Evolutionary conservation across 2,329 filamentous ascomycete genomes (phyloP), one percentile per base, ranked within the genome.

Genomic region (Cryphonectria japonica): DNA sequence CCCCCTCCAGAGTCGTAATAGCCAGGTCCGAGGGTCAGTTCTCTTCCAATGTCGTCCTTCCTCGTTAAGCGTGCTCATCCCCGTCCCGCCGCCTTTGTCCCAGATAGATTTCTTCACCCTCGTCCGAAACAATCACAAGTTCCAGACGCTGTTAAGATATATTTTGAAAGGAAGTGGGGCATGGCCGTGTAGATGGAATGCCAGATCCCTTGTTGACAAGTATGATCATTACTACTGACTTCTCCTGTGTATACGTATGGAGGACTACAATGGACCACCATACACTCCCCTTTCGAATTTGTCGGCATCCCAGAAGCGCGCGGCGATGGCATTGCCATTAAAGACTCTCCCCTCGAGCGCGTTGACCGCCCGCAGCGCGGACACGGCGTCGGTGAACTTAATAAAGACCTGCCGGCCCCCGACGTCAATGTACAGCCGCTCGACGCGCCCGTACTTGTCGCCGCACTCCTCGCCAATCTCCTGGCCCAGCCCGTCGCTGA

Each of bases 381-480:
- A 96, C 68, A 98, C 85, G 76, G 91, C 89, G 75, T 92, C 92
- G 2, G 93, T 95, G 78, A 98, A 99, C 79, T 97, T 93, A 80
- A 99, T 94, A 80, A 97, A 98, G 5, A 99, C 96, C 68, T 90
- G 88, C 16, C 84, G 82, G 65, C 84, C 85, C 74, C 86, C 83
- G 61, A 89, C 84, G 77, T 93, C 89, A 71, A 98, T 91, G 77
- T 91, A 91, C 26, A 97, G 85, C 75, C 93, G 86, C 80, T 97
- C 93, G 6, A 97, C 92, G 61, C 89, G 88, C 22, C 95, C 94
- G 78, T 97, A 97, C 89, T 95, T 94, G 74, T 93, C 89, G 66
- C 91, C 91, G 80, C 97, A 98, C 78, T 97, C 93, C 77, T 98
- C 93, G 8, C 96, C 96, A 80, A 99, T 98, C 79, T 98, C 95